Conservation (phyloP, 176 grass and related monocot genomes). For the Tillandsia leiboldiana region DNA sequence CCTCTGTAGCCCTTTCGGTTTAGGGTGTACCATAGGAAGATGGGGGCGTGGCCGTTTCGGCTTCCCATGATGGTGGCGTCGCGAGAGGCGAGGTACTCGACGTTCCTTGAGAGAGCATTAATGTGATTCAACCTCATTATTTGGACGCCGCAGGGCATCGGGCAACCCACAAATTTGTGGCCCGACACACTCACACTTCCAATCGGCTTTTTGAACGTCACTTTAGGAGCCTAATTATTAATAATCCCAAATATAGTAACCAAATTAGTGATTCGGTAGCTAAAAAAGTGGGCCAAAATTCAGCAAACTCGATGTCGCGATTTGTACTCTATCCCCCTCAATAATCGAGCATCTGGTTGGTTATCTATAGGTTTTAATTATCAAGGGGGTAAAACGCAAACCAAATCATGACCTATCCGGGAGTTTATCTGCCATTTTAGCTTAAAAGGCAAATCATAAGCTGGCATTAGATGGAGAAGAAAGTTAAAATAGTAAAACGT, state of each 20-base stretch:
- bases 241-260: not conserved
- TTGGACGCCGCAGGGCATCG: conserved; percentile 84
- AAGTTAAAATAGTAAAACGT: not conserved
- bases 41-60: conserved; percentile 53
- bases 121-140: conserved; percentile 70
- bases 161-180: conserved; percentile 84
- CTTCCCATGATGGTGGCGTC: conserved; percentile 57
- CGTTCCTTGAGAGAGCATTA: conserved; percentile 60
- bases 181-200: conserved; percentile 72
- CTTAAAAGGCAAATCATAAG: not conserved
- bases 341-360: not conserved
- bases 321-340: not conserved
- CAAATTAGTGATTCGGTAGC: too few species aligned
- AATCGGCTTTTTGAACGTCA: conserved; percentile 75
- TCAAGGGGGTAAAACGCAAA: too few species aligned
- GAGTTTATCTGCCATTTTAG: not conserved
- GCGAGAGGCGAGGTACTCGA: conserved; percentile 64
- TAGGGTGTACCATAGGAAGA: conserved; percentile 60
- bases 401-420: too few species aligned
- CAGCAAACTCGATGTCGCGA: too few species aligned
- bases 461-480: not conserved
- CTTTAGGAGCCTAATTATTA: conserved; percentile 56
- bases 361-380: too few species aligned
- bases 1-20: conserved; percentile 46
- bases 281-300: too few species aligned